Conservation (phyloP, 1,284 basidiomycete genomes). For the Stereum hirsutum region DNA sequence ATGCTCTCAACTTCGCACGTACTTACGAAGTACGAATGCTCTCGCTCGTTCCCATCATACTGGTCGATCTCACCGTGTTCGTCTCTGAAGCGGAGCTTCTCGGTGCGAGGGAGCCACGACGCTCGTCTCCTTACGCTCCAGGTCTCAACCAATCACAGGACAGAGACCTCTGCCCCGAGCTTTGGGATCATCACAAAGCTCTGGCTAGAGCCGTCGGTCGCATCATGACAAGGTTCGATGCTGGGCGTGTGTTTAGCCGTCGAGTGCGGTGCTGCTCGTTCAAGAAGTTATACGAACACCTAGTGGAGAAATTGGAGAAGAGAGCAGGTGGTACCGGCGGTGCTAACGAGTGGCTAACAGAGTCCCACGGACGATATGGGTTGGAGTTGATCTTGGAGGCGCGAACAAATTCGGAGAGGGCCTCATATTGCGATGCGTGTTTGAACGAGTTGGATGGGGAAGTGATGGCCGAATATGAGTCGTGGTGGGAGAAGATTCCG, state of each 20-base stretch:
- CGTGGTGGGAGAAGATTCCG: not conserved
- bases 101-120: not conserved
- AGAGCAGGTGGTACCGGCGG: not conserved
- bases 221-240: not conserved
- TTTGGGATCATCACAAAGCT: not conserved
- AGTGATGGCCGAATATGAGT: not conserved
- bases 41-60: not conserved
- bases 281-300: not conserved
- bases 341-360: not conserved
- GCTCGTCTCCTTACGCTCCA: not conserved
- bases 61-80: not conserved
- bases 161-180: not conserved
- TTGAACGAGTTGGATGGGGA: not conserved
- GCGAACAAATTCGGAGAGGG: not conserved
- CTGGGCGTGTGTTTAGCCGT: no score
- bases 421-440: not conserved
- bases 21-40: not conserved
- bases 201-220: no score
- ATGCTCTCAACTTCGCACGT: not conserved
- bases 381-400: not conserved
- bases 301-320: not conserved
- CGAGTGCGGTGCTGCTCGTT: not conserved
- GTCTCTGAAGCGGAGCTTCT: not conserved
- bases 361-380: not conserved
- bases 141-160: not conserved